These are phyloP conservation scores for Microsporum audouinii DNA, from an alignment of 2,329 filamentous ascomycete species.

Conservation along the genomic window DNA sequence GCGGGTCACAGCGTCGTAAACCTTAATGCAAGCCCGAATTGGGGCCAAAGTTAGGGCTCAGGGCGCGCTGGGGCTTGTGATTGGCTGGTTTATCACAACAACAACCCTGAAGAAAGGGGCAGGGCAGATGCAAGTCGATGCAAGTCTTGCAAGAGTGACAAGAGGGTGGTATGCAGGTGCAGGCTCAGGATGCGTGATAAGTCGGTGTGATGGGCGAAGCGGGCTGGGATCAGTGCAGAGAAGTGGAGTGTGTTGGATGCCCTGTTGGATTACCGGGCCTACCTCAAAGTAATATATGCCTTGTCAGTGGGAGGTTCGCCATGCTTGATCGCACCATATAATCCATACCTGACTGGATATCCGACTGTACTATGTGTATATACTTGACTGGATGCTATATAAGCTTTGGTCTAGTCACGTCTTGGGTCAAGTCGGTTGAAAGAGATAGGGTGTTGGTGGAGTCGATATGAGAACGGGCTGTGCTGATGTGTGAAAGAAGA, in stretches of 20 bases:
- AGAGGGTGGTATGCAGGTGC: not conserved
- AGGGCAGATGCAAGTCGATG: not conserved
- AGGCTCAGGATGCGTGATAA: not conserved
- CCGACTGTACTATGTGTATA: not conserved
- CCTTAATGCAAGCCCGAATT: conserved; percentile 8
- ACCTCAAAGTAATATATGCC: not conserved
- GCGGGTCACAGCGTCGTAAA: conserved; percentile 3
- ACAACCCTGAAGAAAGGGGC: not conserved
- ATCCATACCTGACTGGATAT: not conserved
- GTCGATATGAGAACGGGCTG: not conserved
- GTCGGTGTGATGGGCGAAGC: conserved; percentile 2
- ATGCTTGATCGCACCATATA: not conserved
- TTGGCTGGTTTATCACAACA: conserved; percentile 5
- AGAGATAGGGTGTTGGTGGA: not conserved
- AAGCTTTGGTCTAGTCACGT: not conserved
- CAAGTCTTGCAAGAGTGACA: not conserved
- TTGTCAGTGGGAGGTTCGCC: not conserved
- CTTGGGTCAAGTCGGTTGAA: not conserved
- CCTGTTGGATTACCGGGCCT: not conserved
- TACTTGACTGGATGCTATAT: not conserved
- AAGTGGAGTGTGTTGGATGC: not conserved
- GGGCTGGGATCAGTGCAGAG: not conserved
- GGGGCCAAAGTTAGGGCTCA: conserved; percentile 10
- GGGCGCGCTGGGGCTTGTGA: conserved; percentile 4
- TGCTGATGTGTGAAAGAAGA: not conserved